Base-by-base conservation (phyloP, 371 early-diverging fungal species). In the Mucor velutinosus region DNA sequence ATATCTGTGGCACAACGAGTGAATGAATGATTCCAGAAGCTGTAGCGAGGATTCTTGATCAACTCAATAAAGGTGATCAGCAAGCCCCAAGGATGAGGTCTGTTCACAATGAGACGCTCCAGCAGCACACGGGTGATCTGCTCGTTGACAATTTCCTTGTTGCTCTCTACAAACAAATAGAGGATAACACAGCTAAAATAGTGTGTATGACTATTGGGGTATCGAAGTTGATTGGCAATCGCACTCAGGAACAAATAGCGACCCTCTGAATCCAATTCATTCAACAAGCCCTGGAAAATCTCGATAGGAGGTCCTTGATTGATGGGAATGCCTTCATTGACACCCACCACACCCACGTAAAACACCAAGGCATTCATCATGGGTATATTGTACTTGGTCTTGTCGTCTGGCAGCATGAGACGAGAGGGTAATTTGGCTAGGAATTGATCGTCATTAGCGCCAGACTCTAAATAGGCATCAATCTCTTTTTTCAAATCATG, bases 31-130 rank as follows among this genome's bases (percentile, higher is more conserved):
- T 89, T 89, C 94, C 95, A 94, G 85, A 95, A 95, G 59, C 88
- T 88, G 79, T 94, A 95, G 10, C 91, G 82, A 19, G 95, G 95
- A 75, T 97, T 96, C 75, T 95, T 93, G 81, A 97, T 92, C 68
- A 99, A 80, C 76, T 99, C 99, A 64, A 97, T 97, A 76, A 98
- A 94, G 1, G 98, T 97, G 32, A 97, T 94, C 72, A 97, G 80
- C 55, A 99, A 83, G 14, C 98, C 98, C 95, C 98, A 98, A 47
- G 99, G 99, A 80, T 97, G 97, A 23, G 98, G 99, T 33, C 98
- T 86, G 78, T 96, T 95, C 15, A 95, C 98, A 72, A 99, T 94
- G 58, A 98, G 82, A 41, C 98, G 92, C 78, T 98, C 99, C 64
- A 98, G 79, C 30, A 99, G 79, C 2, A 97, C 98, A 25, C 98